These are phyloP conservation scores for Penicillium sp. DNA, from an alignment of 2,329 filamentous ascomycete genomes.

Conservation along the genomic window DNA sequence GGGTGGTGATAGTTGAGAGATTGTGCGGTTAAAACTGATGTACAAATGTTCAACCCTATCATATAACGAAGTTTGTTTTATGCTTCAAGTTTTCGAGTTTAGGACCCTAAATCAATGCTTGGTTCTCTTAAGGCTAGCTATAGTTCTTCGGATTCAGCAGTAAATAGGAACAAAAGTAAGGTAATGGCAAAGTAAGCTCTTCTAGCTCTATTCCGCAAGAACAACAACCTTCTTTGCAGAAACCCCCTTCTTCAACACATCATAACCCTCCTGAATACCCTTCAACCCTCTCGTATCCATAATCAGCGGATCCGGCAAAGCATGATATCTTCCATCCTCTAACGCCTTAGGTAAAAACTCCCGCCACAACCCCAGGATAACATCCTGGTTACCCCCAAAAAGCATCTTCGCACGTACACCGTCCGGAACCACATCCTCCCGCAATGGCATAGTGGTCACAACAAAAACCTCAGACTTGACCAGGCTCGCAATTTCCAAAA, in stretches of 20 bases:
- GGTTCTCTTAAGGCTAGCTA: no score
- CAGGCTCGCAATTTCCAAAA: not conserved
- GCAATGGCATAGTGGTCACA: slow-evolving; percentile 8
- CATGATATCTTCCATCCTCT: slow-evolving; percentile 30
- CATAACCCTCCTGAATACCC: slow-evolving; percentile 21
- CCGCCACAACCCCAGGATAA: slow-evolving; percentile 28
- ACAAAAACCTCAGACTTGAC: slow-evolving; percentile 16
- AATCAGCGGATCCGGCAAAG: slow-evolving; percentile 25
- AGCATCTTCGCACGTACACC: slow-evolving; percentile 26
- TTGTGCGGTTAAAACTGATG: not conserved
- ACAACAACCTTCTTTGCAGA: slow-evolving; percentile 32
- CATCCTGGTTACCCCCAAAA: slow-evolving; percentile 27
- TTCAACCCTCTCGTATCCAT: slow-evolving; percentile 24
- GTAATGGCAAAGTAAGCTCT: not conserved
- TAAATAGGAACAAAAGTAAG: not conserved
- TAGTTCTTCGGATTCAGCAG: not conserved
- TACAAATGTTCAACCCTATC: no score
- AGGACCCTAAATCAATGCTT: no score
- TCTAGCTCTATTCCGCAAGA: slow-evolving; percentile 4
- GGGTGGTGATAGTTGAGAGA: not conserved
- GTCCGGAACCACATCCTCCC: slow-evolving; percentile 10
- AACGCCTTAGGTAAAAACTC: slow-evolving; percentile 37
- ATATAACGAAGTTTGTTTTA: no score
- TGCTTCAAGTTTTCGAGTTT: no score
- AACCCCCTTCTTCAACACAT: slow-evolving; percentile 22